Evolutionary conservation across 306 rosid genomes (phyloP).

Genomic region (Canavalia ensiformis): DNA sequence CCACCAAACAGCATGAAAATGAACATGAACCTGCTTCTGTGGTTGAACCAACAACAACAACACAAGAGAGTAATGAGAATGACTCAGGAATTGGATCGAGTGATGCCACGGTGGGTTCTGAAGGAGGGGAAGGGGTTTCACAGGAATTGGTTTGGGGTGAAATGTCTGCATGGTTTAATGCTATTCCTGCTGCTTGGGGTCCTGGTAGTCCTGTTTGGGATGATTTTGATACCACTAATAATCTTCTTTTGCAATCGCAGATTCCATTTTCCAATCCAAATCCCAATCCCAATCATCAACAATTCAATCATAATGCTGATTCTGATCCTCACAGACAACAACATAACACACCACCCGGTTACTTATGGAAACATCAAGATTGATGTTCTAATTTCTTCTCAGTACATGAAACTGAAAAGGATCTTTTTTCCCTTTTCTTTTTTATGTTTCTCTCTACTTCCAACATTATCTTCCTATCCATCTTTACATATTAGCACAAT

Average conservation of each 20-base stretch:
- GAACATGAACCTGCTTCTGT: slow-evolving; percentile 44
- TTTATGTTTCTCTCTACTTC: background rate
- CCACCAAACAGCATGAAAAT: background rate
- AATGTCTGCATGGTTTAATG: slow-evolving; percentile 87
- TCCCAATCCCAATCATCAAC: slow-evolving; percentile 56
- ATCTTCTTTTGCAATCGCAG: slow-evolving; percentile 65
- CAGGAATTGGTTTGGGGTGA: slow-evolving; percentile 88
- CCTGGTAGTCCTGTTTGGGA: slow-evolving; percentile 98
- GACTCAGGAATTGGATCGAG: slow-evolving; percentile 67
- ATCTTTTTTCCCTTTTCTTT: background rate
- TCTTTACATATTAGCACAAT: background rate
- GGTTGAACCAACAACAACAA: slow-evolving; percentile 13
- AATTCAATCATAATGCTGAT: slow-evolving; percentile 38
- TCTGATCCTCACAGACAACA: slow-evolving; percentile 54
- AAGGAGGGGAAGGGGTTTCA: slow-evolving; percentile 54
- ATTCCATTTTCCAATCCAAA: slow-evolving; percentile 54
- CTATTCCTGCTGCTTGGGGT: slow-evolving; percentile 92
- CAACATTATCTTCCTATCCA: background rate
- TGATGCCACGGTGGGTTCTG: slow-evolving; percentile 49
- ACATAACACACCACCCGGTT: slow-evolving; percentile 50
- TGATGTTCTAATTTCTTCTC: slow-evolving; percentile 37
- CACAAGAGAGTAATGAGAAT: slow-evolving; percentile 56
- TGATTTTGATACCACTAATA: slow-evolving; percentile 76
- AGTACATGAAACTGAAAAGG: background rate
- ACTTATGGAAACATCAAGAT: slow-evolving; percentile 70